These are phyloP conservation scores for Asterella californica DNA, from an alignment of 225 moss, liverwort and hornwort species.

Conservation along the genomic window DNA sequence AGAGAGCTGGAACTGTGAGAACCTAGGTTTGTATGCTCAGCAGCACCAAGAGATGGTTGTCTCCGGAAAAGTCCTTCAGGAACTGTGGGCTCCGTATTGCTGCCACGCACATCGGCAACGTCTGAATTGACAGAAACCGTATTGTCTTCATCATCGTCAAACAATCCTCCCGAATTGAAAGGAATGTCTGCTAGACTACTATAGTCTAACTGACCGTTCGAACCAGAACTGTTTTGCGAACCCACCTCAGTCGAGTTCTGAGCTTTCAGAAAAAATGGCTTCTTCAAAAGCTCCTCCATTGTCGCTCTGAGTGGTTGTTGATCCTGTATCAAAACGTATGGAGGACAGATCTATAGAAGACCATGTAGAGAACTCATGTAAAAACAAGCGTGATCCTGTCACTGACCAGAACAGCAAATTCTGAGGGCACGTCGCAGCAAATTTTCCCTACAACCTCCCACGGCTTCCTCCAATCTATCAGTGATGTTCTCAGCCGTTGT, in stretches of 20 bases:
- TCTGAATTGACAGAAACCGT: conserved; percentile 31
- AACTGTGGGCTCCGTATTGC: conserved; percentile 63
- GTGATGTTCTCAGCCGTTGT: background rate
- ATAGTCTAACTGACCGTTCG: conserved; percentile 14
- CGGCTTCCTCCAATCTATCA: background rate
- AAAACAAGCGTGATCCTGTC: background rate
- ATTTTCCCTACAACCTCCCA: background rate
- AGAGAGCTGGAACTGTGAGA: conserved; percentile 22
- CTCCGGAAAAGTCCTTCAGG: conserved; percentile 72
- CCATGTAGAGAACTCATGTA: background rate
- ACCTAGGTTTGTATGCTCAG: background rate
- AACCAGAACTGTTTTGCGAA: conserved; percentile 16
- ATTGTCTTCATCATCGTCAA: conserved; percentile 40
- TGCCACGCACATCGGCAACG: conserved; percentile 37
- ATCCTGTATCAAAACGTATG: conserved; percentile 14
- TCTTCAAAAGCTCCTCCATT: conserved; percentile 30
- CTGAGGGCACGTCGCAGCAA: background rate
- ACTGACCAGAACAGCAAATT: too few species aligned
- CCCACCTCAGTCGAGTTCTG: conserved; percentile 19
- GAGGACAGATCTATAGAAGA: background rate
- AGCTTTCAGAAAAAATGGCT: conserved; percentile 11
- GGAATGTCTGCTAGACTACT: conserved; percentile 28
- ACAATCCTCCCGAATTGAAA: conserved; percentile 33
- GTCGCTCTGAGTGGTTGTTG: background rate
- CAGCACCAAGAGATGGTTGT: conserved; percentile 18